These are phyloP conservation scores for Xylariaceae sp. DNA, from an alignment of 2,329 filamentous ascomycete genomes.

Conservation along the genomic window DNA sequence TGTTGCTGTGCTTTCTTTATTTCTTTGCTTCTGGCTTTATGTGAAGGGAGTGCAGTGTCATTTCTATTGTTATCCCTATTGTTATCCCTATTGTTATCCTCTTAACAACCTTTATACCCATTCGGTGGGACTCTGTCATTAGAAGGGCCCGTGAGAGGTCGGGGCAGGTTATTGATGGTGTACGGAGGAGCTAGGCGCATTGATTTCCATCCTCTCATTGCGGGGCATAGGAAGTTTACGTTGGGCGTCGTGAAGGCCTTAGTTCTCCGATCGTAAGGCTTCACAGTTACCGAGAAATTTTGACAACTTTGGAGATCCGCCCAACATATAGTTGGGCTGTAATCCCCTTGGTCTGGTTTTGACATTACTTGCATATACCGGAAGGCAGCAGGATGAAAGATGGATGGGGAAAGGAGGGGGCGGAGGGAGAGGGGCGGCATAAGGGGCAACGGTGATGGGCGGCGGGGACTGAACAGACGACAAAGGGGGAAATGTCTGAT, in stretches of 20 bases:
- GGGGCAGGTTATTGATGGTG: conserved; percentile 2
- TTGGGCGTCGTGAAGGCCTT: conserved; percentile 2
- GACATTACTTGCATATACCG: conserved; percentile 18
- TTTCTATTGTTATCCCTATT: not conserved
- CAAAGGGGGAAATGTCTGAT: not conserved
- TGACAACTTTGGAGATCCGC: not conserved
- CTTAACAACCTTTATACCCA: conserved; percentile 18
- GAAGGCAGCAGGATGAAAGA: conserved; percentile 4
- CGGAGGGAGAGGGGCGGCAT: not conserved
- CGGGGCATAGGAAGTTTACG: conserved; percentile 4
- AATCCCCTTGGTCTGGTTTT: conserved; percentile 1
- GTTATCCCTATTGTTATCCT: conserved; percentile 8
- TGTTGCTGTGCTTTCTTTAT: too few relatives aligned
- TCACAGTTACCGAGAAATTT: not conserved
- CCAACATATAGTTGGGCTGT: conserved; percentile 4
- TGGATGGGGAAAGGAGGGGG: not conserved
- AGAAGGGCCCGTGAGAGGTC: conserved; percentile 12
- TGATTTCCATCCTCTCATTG: conserved; percentile 10
- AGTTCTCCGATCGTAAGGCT: not conserved
- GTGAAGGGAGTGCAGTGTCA: not conserved
- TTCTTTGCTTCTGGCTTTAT: not conserved
- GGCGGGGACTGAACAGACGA: not conserved
- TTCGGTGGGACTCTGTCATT: conserved; percentile 20
- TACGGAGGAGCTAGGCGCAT: conserved; percentile 14
- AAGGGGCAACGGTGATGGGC: too few relatives aligned